phyloP scores from a whole-genome alignment of 2,329 filamentous ascomycete genomes.

The Drechslerella dactyloides region DNA sequence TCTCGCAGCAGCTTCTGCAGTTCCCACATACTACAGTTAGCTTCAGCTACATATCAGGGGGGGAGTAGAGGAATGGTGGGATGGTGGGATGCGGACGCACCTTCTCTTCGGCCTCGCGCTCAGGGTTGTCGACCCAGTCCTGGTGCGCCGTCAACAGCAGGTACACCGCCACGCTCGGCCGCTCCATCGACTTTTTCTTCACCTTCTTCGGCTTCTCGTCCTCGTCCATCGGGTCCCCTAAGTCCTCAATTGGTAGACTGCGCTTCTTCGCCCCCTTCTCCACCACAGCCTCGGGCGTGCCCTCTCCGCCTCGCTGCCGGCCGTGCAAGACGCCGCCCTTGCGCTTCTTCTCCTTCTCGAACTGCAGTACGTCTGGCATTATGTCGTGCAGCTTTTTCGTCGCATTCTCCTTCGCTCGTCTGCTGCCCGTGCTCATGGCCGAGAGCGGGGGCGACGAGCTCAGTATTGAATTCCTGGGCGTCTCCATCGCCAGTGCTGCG shows the following conservation, averaged over 20 bases:
- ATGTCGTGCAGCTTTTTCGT: conserved; percentile 75
- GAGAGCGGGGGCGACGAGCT: conserved; percentile 57
- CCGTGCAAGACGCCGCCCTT: conserved; percentile 70
- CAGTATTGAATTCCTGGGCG: conserved; percentile 20
- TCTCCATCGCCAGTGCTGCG: conserved; percentile 25
- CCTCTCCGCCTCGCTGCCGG: conserved; percentile 60
- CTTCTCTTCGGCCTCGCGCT: conserved; percentile 79
- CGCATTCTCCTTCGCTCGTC: conserved; percentile 87
- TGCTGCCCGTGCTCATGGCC: conserved; percentile 70
- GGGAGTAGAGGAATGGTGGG: not conserved
- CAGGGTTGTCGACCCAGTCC: conserved; percentile 75
- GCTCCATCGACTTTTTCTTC: conserved; percentile 63
- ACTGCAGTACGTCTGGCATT: conserved; percentile 83
- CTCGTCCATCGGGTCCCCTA: conserved; percentile 56
- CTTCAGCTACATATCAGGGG: not conserved
- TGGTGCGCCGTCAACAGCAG: conserved; percentile 84
- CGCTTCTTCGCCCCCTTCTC: conserved; percentile 58
- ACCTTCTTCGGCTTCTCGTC: conserved; percentile 60
- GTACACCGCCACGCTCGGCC: conserved; percentile 68
- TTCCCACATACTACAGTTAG: conserved; percentile 42
- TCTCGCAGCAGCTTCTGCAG: conserved; percentile 77
- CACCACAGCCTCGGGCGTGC: conserved; percentile 36
- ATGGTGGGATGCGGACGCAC: conserved; percentile 62
- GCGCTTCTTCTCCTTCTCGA: conserved; percentile 91
- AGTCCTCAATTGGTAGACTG: conserved; percentile 56